Conservation (phyloP, 345 rosid species). For the Adansonia digitata region DNA sequence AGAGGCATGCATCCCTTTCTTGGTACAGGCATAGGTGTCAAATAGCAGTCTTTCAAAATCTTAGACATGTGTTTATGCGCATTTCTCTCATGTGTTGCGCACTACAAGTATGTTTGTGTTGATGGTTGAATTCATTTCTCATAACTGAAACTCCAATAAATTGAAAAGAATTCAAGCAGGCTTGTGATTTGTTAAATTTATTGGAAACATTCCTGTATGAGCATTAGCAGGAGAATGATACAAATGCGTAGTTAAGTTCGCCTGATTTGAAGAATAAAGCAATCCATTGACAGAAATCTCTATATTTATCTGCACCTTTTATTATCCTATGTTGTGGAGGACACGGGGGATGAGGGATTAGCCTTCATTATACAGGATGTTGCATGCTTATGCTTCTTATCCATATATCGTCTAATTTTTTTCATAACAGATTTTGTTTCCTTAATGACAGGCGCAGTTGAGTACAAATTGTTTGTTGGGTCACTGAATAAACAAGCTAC, state of each 20-base stretch:
- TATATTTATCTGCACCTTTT: neutral
- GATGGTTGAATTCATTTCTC: neutral
- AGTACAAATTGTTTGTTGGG: constrained; percentile 93
- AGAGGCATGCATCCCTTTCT: neutral
- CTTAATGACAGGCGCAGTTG: constrained; percentile 67
- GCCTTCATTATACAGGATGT: neutral
- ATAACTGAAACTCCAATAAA: too few species aligned
- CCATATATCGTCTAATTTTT: neutral
- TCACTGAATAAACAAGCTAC: constrained; percentile 88
- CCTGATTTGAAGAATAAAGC: neutral
- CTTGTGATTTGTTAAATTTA: neutral
- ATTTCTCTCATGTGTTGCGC: neutral
- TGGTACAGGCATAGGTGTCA: neutral
- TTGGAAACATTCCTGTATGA: neutral
- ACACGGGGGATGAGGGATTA: neutral
- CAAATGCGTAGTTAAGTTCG: neutral
- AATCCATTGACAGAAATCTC: neutral
- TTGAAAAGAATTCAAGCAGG: neutral
- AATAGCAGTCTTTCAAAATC: neutral
- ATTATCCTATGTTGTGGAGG: neutral
- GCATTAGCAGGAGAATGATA: neutral
- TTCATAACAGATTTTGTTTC: constrained; percentile 15
- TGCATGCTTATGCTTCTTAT: neutral
- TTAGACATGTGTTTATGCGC: neutral
- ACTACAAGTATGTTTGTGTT: neutral